Evolutionary conservation across 805 yeast genomes (phyloP), one percentile per base, ranked within the genome.

Genomic region (Allodekkera sacchari): DNA sequence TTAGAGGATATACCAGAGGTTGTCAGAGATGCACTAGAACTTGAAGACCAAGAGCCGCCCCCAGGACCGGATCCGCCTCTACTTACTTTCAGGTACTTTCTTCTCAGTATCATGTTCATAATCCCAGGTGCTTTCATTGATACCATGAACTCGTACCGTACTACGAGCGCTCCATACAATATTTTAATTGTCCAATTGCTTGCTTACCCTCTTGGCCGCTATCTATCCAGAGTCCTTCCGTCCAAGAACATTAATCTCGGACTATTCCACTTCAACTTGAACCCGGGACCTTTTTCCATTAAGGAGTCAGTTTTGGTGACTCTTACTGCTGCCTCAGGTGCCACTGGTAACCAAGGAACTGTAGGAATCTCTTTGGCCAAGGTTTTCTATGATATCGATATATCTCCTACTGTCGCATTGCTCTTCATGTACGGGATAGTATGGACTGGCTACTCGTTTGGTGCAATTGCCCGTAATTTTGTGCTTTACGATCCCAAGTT

Each of bases 281-380:
- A 71, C 36, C 77, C 77, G 0, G 70, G 74, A 3, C 75, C 77
- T 0, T 71, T 75, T 75, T 52, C 71, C 4, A 61, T 71, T 26
- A 69, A 70, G 36, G 77, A 71, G 42, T 61, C 74, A 7, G 66
- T 71, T 21, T 35, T 77, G 55, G 60, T 72, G 22, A 65, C 74
- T 7, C 55, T 68, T 19, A 63, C 74, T 2, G 74, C 74, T 3
- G 68, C 67, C 18, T 60, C 68, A 22, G 66, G 74, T 13, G 66
- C 80, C 36, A 63, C 74, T 1, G 74, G 74, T 1, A 68, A 66
- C 36, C 55, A 62, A 42, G 76, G 70, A 11, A 68, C 73, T 1
- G 57, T 56, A 16, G 66, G 70, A 0, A 43, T 69, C 19, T 63
- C 74, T 0, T 44, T 69, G 22, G 71, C 71, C 1, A 67, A 67